phyloP scores from a whole-genome alignment of 768 basidiomycete species.

The Phallus indusiatus region DNA sequence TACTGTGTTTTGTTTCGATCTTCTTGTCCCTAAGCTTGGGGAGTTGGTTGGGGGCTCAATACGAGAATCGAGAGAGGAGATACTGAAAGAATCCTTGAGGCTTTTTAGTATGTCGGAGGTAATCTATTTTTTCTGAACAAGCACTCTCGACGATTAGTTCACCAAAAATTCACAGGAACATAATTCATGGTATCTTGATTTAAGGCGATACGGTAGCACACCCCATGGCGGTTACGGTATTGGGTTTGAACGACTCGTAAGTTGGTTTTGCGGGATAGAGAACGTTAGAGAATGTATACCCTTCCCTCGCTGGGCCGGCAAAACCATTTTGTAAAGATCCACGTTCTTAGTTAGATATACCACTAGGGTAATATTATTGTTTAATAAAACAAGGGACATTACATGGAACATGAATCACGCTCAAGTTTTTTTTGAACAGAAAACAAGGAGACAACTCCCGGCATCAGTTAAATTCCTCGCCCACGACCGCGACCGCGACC shows the following conservation, averaged over 20 bases:
- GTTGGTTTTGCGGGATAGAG: conserved; percentile 78
- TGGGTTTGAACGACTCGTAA: conserved; percentile 87
- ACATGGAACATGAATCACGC: not conserved
- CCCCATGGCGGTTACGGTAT: conserved; percentile 95
- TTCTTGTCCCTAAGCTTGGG: conserved; percentile 79
- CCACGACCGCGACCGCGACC: conserved; percentile 49
- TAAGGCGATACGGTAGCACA: conserved; percentile 76
- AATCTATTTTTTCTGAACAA: conserved; percentile 24
- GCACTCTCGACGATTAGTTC: not conserved
- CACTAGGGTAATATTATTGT: not conserved
- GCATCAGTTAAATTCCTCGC: conserved; percentile 21
- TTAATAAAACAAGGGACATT: not conserved
- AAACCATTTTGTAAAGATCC: conserved; percentile 48
- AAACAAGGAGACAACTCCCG: not conserved
- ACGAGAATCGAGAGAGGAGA: conserved; percentile 61
- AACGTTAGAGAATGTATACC: conserved; percentile 92
- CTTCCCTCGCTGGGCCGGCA: conserved; percentile 83
- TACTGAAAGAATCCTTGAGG: conserved; percentile 43
- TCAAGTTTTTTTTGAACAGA: not conserved
- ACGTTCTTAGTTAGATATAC: not conserved
- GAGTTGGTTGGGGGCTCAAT: conserved; percentile 91
- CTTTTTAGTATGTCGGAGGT: conserved; percentile 33
- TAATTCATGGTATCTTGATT: conserved; percentile 67
- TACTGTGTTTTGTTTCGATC: conserved; percentile 92
- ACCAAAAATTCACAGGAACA: not conserved